Evolutionary conservation across 2,329 filamentous ascomycete genomes (phyloP), one percentile per base, ranked within the genome.

Genomic region (Fusarium begoniae): DNA sequence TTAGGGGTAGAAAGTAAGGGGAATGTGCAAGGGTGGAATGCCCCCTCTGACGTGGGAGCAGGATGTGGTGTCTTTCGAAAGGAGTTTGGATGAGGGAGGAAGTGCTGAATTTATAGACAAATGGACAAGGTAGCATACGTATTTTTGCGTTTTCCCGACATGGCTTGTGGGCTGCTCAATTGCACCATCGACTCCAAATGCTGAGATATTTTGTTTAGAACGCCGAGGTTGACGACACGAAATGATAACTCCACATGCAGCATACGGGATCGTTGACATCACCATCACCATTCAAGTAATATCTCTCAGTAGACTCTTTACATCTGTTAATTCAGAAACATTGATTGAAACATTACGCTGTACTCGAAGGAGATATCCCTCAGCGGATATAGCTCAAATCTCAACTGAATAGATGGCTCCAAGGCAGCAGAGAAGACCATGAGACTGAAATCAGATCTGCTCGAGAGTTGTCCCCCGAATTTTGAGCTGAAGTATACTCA

Each of bases 61-160:
- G 24, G 24, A 18, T n/a, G 14, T 8, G 20, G 22, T 55, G 14
- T 40, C 14, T 28, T n/a, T 28, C 6, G 24, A 41, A 41, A n/a
- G 15, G 24, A 14, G 51, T 13, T 8, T 41, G 4, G 10, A 38
- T 6, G 32, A 13, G 24, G 24, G 35, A n/a, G 5, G 24, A 8
- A 28, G 20, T 13, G 20, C 2, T 55, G 11, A 2, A 22, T 55
- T 55, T 55, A 41, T 55, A 55, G 35, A 28, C 11, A 41, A 18
- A 40, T 26, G 7, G 5, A 11, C 30, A 15, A 2, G 6, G 13
- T 15, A 20, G 13, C n/a, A 22, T 10, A 10, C 7, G n/a, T 3
- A 11, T 2, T 12, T 4, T 5, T 18, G 5, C 8, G 11, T n/a
- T 10, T n/a, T n/a, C 1, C 0, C 10, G 8, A 10, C 2, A 1